These are phyloP conservation scores for Artemisia tridentata DNA, from an alignment of 129 eudicot species.

Conservation along the genomic window DNA sequence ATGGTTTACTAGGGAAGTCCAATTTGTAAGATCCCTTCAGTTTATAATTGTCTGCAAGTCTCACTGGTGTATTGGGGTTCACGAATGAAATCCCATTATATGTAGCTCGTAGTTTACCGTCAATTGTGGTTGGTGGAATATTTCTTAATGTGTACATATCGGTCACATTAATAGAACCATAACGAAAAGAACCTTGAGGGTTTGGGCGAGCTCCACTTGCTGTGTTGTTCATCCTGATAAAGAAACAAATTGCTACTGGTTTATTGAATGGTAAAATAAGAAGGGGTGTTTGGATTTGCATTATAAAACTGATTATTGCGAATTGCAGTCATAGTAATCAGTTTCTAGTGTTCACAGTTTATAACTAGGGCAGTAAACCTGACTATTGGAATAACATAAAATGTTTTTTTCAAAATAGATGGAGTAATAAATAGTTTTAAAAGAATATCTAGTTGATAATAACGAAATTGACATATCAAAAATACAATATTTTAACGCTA, in stretches of 20 bases:
- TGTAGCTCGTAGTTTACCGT: constrained; percentile 74
- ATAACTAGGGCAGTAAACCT: too few relatives aligned
- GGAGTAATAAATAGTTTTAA: too few relatives aligned
- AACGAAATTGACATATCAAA: too few relatives aligned
- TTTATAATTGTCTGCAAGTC: constrained; percentile 76
- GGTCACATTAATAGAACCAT: constrained; percentile 79
- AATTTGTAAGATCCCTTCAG: constrained; percentile 81
- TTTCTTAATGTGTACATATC: constrained; percentile 53
- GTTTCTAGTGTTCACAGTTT: not conserved
- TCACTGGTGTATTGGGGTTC: constrained; percentile 80
- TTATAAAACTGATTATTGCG: too few relatives aligned
- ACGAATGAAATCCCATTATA: constrained; percentile 81
- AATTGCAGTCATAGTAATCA: not conserved
- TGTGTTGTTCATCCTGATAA: constrained; percentile 64
- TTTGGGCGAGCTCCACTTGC: constrained; percentile 99
- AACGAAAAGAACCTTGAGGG: constrained; percentile 97
- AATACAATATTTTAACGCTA: too few relatives aligned
- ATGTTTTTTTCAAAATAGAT: not conserved
- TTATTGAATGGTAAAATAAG: not conserved
- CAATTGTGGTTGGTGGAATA: constrained; percentile 59
- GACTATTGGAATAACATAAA: too few relatives aligned
- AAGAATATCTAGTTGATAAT: too few relatives aligned
- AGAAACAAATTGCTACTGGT: not conserved
- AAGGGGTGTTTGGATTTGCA: too few relatives aligned
- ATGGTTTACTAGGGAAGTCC: constrained; percentile 79